Conservation (phyloP, 768 basidiomycete species). For the Mycena vulgaris region DNA sequence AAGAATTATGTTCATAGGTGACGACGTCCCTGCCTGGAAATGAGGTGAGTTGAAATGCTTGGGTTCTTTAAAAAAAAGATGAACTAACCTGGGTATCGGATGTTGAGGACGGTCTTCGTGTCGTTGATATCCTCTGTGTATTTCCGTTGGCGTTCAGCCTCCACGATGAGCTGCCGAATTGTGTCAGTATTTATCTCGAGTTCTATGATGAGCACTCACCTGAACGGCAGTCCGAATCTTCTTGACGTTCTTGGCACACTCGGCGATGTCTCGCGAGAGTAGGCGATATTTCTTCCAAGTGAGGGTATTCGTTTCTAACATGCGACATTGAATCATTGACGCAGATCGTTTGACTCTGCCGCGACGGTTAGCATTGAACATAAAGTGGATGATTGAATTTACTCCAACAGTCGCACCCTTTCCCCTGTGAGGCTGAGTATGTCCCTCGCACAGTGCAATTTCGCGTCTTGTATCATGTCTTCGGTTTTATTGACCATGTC, state of each 20-base stretch:
- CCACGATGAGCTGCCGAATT: slow-evolving; percentile 13
- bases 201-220: not conserved
- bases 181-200: too few species aligned
- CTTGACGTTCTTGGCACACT: not conserved
- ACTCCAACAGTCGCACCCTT: not conserved
- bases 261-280: slow-evolving; percentile 6
- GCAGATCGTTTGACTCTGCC: slow-evolving; percentile 10
- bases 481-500: not conserved
- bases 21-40: not conserved
- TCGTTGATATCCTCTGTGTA: slow-evolving; percentile 9
- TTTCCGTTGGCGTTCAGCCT: slow-evolving; percentile 18
- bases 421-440: not conserved
- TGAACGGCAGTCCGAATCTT: slow-evolving; percentile 12
- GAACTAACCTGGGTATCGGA: not conserved
- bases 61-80: not conserved
- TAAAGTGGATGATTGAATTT: not conserved
- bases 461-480: not conserved
- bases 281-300: slow-evolving; percentile 24
- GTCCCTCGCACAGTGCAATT: not conserved
- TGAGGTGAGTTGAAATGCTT: not conserved
- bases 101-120: not conserved
- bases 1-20: not conserved
- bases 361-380: not conserved
- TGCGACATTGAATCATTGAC: slow-evolving; percentile 10
- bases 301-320: not conserved